These are phyloP conservation scores for Spathaspora sp. DNA, from an alignment of 1,139 yeast genomes.

Conservation along the genomic window DNA sequence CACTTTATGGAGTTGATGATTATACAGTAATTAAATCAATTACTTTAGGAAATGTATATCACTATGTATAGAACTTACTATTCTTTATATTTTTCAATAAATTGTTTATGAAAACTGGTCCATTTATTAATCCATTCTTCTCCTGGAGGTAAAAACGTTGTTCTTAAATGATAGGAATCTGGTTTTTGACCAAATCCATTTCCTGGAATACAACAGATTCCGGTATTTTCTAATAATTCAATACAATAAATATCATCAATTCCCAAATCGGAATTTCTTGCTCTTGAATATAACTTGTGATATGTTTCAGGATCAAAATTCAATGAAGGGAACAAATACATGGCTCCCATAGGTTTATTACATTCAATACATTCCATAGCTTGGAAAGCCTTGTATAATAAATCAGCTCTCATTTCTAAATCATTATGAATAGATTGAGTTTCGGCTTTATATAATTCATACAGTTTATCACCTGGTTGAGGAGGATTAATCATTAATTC, in stretches of 20 bases:
- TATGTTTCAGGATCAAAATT: conserved; percentile 50
- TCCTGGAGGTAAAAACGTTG: conserved; percentile 96
- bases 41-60: conserved; percentile 37
- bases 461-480: conserved; percentile 70
- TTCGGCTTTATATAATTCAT: conserved; percentile 62
- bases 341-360: conserved; percentile 92
- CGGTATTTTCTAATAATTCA: conserved; percentile 80
- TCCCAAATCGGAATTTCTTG: conserved; percentile 52
- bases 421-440: conserved; percentile 58
- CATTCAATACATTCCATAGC: conserved; percentile 80
- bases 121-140: conserved; percentile 80
- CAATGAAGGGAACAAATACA: conserved; percentile 90
- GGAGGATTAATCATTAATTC: conserved; percentile 97
- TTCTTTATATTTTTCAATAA: conserved; percentile 54
- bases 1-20: conserved; percentile 46
- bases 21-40: conserved; percentile 42
- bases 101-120: conserved; percentile 71
- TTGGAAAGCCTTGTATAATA: conserved; percentile 67
- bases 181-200: conserved; percentile 92
- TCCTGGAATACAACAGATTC: conserved; percentile 97
- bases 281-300: conserved; percentile 58
- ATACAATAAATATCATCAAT: conserved; percentile 90
- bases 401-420: conserved; percentile 60
- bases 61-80: conserved; percentile 11
- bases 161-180: conserved; percentile 88